Base-by-base conservation (phyloP, 495 filamentous ascomycete genomes). In the Talaromyces liani region DNA sequence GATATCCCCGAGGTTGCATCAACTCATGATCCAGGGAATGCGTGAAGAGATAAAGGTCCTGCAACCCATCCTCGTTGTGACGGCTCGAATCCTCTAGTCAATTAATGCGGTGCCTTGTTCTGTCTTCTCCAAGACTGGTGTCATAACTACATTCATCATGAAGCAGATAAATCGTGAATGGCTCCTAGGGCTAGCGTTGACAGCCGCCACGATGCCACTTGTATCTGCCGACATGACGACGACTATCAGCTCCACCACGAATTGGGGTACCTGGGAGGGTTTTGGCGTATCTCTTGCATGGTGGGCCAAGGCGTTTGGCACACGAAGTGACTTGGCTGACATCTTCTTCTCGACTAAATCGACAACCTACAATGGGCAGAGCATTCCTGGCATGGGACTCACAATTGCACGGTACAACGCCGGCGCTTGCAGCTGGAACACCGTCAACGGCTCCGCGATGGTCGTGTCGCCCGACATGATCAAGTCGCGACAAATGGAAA, bases 331-430 rank as follows among this genome's bases (percentile, higher is more conserved):
- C 59, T 57, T 77, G 8, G 75, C 75, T 20, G 63, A 71, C 49
- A 66, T 72, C 33, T 76, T 76, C 65, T 77, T 77, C 68, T 72
- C 67, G 1, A 63, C 65, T 6, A 64, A 67, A 20, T 61, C 65
- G 16, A 62, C 60, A 5, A 63, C 53, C n/a, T 64, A 66, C 39
- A 68, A 69, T 54, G 67, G 66, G 14, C 33, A 65, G 9, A 65
- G 66, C 7, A 41, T 77, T 3, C 75, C 71, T 0, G 75, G 75
- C 20, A 66, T 77, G 6, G 75, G 75, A n/a, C 63, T 77, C 53
- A 77, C 70, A 62, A 77, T 77, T 53, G 73, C 64, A 9, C 71
- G 75, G 10, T 77, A 77, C 65, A 76, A 76, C 59, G 73, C 71
- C 18, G 75, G 75, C 6, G 75, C 75, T 9, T 67, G 63, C 54